Evolutionary conservation across 176 grass and related monocot genomes (phyloP).

Genomic region (Dactylis glomerata): DNA sequence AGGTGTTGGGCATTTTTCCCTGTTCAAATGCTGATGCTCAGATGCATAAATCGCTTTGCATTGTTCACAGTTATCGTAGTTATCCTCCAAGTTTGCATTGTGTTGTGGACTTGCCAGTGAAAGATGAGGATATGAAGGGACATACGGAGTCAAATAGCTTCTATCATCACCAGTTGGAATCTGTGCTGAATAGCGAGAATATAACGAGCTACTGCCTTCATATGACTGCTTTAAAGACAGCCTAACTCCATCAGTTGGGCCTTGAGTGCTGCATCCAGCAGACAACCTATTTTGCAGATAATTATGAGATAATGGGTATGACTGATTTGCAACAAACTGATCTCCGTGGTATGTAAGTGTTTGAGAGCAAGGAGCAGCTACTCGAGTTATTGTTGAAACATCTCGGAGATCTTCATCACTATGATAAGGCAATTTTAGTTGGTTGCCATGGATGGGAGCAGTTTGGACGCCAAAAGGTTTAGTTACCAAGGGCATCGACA

Average conservation of each 20-base stretch:
- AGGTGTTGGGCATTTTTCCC: neutral
- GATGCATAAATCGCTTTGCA: slow-evolving; percentile 6
- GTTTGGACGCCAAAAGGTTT: slow-evolving; percentile 13
- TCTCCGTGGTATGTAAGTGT: neutral
- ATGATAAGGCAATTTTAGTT: slow-evolving; percentile 11
- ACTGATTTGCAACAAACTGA: slow-evolving; percentile 20
- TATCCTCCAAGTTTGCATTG: slow-evolving; percentile 12
- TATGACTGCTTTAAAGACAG: slow-evolving; percentile 1
- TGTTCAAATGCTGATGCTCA: neutral
- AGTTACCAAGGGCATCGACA: neutral
- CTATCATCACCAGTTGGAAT: slow-evolving; percentile 8
- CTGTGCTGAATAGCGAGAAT: slow-evolving; percentile 28
- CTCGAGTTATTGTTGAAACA: slow-evolving; percentile 21
- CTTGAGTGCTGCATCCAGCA: slow-evolving; percentile 14
- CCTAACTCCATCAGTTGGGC: slow-evolving; percentile 15
- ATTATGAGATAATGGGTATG: slow-evolving; percentile 1
- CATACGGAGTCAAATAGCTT: neutral
- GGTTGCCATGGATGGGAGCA: slow-evolving; percentile 15
- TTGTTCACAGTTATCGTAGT: slow-evolving; percentile 31
- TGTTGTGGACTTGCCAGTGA: slow-evolving; percentile 1
- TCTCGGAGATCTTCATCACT: neutral
- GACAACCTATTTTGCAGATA: slow-evolving; percentile 19
- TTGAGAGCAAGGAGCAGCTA: slow-evolving; percentile 6
- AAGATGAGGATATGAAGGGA: neutral
- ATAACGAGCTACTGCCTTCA: neutral